A percentile compares a stretch with the other conserved stretches of the same genome.
phyloP scores from a whole-genome alignment of 139 green algal species.

The Coccomyxa sp. region DNA sequence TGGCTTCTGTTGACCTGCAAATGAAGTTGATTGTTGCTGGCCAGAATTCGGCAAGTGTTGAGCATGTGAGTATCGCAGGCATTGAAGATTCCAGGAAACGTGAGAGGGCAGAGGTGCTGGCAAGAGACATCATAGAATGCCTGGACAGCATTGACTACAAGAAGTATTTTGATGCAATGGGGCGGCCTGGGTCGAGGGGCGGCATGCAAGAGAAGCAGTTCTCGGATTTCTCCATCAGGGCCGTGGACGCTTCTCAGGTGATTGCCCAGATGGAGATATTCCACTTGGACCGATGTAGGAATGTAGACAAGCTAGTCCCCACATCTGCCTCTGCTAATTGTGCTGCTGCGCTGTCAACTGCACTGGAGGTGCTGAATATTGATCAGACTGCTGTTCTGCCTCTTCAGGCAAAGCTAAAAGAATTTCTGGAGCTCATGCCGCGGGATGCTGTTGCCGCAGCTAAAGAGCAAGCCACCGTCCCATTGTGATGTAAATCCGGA shows the following conservation, averaged over 20 bases:
- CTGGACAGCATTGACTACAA: conserved; percentile 37
- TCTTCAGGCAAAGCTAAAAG: conserved; percentile 31
- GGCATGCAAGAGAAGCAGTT: conserved; percentile 32
- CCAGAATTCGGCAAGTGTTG: no score
- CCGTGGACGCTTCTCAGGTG: conserved; percentile 20
- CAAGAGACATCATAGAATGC: conserved; percentile 26
- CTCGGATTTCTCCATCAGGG: conserved; percentile 28
- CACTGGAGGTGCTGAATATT: not conserved
- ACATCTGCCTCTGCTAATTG: not conserved
- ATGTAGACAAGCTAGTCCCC: not conserved
- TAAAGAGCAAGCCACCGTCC: conserved; percentile 12
- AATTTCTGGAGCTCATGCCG: conserved; percentile 44
- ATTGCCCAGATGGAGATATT: not conserved
- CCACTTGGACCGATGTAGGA: not conserved
- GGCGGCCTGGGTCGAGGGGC: conserved; percentile 10
- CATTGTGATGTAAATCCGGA: not conserved
- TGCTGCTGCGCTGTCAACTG: not conserved
- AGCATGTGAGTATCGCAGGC: not conserved
- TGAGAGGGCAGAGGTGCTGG: conserved; percentile 21
- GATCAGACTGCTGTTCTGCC: not conserved
- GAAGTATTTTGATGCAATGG: conserved; percentile 43
- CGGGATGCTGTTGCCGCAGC: conserved; percentile 39
- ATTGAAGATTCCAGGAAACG: conserved; percentile 6
- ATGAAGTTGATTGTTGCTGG: no score
- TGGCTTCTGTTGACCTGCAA: no score